Percentiles rank a stretch among this genome's conserved stretches.
Conservation (phyloP, 2,329 filamentous ascomycete species). For the Ophiostoma ips region DNA sequence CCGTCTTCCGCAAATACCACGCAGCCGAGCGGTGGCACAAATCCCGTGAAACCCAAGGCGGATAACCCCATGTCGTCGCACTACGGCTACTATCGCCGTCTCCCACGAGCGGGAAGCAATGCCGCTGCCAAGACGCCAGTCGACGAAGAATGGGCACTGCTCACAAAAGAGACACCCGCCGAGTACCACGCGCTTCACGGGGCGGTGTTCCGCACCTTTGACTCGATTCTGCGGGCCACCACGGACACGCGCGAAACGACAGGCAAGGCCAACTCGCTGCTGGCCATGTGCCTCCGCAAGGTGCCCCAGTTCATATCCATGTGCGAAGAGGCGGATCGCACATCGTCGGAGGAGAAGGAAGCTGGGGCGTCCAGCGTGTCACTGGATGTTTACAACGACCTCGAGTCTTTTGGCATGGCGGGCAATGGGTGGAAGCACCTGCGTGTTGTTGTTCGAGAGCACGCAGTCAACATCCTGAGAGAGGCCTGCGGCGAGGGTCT, state of each 20-base stretch:
- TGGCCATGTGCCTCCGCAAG: conserved; percentile 34
- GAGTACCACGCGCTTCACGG: conserved; percentile 26
- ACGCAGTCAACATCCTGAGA: conserved; percentile 29
- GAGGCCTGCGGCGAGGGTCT: conserved; percentile 29
- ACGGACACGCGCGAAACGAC: conserved; percentile 2
- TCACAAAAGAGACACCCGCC: conserved; percentile 21
- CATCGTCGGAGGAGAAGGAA: conserved; percentile 25
- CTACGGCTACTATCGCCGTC: conserved; percentile 5
- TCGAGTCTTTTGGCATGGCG: conserved; percentile 28
- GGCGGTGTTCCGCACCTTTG: conserved; percentile 30
- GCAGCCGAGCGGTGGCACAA: background rate
- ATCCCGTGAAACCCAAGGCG: background rate
- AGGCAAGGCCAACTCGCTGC: conserved; percentile 23
- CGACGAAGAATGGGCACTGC: conserved; percentile 21
- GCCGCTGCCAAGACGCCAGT: conserved; percentile 14
- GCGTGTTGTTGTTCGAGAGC: conserved; percentile 29
- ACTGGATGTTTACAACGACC: conserved; percentile 32
- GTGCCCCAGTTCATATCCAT: conserved; percentile 33
- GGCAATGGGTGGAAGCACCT: conserved; percentile 33
- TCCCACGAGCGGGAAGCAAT: background rate
- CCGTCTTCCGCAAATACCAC: background rate
- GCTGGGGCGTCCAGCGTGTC: conserved; percentile 27
- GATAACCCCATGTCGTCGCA: background rate
- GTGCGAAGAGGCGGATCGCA: conserved; percentile 28
- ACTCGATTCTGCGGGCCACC: conserved; percentile 31